A percentile compares a stretch with the other conserved stretches of the same genome.
Conservation (phyloP, 441 rosid species). For the Syzygium malaccense region DNA sequence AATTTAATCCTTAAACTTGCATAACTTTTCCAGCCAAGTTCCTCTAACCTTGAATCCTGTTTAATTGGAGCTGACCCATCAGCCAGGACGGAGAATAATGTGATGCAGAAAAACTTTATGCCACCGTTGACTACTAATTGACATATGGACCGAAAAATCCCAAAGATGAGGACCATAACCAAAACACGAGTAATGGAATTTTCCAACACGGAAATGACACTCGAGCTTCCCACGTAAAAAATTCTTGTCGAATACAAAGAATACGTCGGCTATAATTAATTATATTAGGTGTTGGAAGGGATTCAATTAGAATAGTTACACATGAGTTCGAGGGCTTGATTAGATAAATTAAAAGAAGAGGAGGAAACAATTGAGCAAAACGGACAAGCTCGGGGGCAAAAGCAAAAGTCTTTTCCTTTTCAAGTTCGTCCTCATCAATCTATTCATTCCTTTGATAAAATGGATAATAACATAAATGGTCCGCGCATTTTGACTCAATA, state of each 20-base stretch:
- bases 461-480: too few relatives aligned
- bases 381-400: neutral
- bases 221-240: neutral
- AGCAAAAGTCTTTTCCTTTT: rapidly evolving
- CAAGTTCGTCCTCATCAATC: neutral
- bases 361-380: neutral
- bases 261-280: neutral
- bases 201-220: neutral
- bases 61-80: neutral
- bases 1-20: neutral
- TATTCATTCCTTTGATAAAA: too few relatives aligned
- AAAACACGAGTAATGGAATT: neutral
- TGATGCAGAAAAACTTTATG: too few relatives aligned
- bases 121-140: neutral
- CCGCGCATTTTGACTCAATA: too few relatives aligned
- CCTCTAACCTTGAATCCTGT: neutral
- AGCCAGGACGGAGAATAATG: too few relatives aligned
- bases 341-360: neutral
- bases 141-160: neutral
- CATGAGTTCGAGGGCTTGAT: neutral
- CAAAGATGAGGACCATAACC: neutral
- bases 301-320: neutral
- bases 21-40: neutral
- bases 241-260: neutral
- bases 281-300: neutral